phyloP scores from a whole-genome alignment of 2,329 filamentous ascomycete species.

The Penicillium frequentans region DNA sequence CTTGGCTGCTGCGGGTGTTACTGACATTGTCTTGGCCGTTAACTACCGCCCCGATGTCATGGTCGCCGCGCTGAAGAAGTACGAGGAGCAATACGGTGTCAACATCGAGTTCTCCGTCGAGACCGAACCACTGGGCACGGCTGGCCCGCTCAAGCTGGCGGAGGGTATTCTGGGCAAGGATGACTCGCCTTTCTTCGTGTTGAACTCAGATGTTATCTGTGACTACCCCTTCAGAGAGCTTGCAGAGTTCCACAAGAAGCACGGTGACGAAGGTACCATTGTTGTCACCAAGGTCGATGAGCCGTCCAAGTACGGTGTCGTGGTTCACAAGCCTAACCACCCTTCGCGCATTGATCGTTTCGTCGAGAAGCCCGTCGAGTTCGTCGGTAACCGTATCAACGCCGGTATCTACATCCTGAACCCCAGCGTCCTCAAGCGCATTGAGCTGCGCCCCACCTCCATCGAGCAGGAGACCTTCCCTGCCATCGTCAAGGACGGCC shows the following conservation, averaged over 20 bases:
- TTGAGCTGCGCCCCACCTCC: conserved; percentile 92
- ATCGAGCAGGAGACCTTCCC: conserved; percentile 99
- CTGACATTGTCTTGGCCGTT: conserved; percentile 95
- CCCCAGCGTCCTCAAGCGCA: conserved; percentile 83
- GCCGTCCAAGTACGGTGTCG: conserved; percentile 97
- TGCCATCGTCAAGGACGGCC: conserved; percentile 81
- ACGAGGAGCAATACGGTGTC: conserved; percentile 88
- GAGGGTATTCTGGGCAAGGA: conserved; percentile 92
- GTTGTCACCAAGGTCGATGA: conserved; percentile 99
- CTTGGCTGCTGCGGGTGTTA: conserved; percentile 88
- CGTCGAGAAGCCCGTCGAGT: conserved; percentile 98
- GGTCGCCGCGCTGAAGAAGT: conserved; percentile 92
- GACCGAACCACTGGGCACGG: conserved; percentile 90
- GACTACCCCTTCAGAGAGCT: conserved; percentile 93
- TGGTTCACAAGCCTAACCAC: conserved; percentile 94
- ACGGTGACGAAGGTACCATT: conserved; percentile 96
- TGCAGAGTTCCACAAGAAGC: conserved; percentile 84
- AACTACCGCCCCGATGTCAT: conserved; percentile 99
- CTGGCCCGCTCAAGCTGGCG: conserved; percentile 91
- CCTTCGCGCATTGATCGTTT: conserved; percentile 93
- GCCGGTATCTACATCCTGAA: conserved; percentile 98
- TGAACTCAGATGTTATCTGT: conserved; percentile 98
- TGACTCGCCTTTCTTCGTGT: conserved; percentile 92
- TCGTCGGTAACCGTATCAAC: conserved; percentile 98
- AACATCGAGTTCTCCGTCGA: conserved; percentile 98